Conservation (phyloP, 2,329 filamentous ascomycete genomes). For the Alternaria conjuncta region DNA sequence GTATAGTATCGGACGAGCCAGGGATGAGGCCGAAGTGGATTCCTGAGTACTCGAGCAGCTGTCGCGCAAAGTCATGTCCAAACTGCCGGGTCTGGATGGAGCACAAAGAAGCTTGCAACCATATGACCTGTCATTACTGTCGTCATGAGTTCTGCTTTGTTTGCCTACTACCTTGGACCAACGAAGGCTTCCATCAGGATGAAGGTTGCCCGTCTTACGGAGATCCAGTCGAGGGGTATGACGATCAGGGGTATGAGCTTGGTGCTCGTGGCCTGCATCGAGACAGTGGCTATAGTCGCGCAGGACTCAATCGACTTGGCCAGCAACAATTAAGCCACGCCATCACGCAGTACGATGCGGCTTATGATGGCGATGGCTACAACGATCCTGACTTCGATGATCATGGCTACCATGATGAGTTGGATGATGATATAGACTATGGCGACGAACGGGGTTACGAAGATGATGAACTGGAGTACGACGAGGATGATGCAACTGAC, state of each 20-base stretch:
- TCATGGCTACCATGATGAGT: neutral
- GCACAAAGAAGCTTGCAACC: slow-evolving; percentile 21
- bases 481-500: neutral
- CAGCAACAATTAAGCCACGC: neutral
- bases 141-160: slow-evolving; percentile 21
- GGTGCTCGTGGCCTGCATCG: slow-evolving; percentile 8
- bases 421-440: neutral
- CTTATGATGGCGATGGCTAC: neutral
- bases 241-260: slow-evolving; percentile 14
- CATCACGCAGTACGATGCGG: neutral
- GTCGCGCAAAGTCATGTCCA: slow-evolving; percentile 22
- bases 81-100: slow-evolving; percentile 16
- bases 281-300: slow-evolving; percentile 6
- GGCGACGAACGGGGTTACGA: neutral
- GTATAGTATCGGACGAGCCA: neutral
- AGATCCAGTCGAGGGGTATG: slow-evolving; percentile 9
- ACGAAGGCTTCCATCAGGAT: neutral
- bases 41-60: slow-evolving; percentile 9
- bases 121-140: slow-evolving; percentile 17
- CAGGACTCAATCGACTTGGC: slow-evolving; percentile 3
- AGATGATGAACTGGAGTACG: neutral
- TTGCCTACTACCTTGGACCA: slow-evolving; percentile 9
- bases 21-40: slow-evolving; percentile 9
- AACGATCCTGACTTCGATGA: neutral
- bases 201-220: slow-evolving; percentile 9